Conservation (phyloP, 768 basidiomycete species). For the Gelatoporia subvermispora region DNA sequence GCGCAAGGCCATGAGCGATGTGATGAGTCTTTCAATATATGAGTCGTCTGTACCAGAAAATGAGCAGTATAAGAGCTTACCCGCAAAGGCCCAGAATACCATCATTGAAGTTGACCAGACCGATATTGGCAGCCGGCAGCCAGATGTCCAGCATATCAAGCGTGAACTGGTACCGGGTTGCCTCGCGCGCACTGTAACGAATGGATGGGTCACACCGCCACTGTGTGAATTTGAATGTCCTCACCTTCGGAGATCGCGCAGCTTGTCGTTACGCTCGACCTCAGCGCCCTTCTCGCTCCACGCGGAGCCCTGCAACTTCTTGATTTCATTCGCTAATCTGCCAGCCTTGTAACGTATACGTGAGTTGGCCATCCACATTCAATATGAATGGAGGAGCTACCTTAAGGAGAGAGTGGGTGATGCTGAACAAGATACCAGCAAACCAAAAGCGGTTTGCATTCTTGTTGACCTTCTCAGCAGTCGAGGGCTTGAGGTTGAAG, state of each 20-base stretch:
- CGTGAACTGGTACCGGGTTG: constrained; percentile 72
- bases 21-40: constrained; percentile 48
- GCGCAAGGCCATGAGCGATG: constrained; percentile 65
- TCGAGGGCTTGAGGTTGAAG: constrained; percentile 53
- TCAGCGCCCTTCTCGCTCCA: constrained; percentile 66
- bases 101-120: constrained; percentile 73
- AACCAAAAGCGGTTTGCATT: constrained; percentile 84
- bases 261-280: constrained; percentile 57
- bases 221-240: constrained; percentile 22
- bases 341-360: constrained; percentile 37
- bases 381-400: constrained; percentile 27
- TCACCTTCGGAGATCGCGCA: constrained; percentile 52
- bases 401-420: constrained; percentile 66
- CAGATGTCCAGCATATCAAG: constrained; percentile 85
- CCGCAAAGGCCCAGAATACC: constrained; percentile 83
- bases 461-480: constrained; percentile 54
- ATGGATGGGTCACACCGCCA: not conserved
- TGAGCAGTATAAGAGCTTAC: constrained; percentile 38
- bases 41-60: not conserved
- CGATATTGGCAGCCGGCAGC: constrained; percentile 83
- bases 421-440: constrained; percentile 77
- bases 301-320: constrained; percentile 41
- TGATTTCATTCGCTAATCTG: constrained; percentile 57
- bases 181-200: constrained; percentile 49
- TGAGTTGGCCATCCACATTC: not conserved